Percentiles rank a stretch among this genome's conserved stretches.
phyloP scores from a whole-genome alignment of 805 yeast species.

The Cyberlindnera xylosilytica region DNA sequence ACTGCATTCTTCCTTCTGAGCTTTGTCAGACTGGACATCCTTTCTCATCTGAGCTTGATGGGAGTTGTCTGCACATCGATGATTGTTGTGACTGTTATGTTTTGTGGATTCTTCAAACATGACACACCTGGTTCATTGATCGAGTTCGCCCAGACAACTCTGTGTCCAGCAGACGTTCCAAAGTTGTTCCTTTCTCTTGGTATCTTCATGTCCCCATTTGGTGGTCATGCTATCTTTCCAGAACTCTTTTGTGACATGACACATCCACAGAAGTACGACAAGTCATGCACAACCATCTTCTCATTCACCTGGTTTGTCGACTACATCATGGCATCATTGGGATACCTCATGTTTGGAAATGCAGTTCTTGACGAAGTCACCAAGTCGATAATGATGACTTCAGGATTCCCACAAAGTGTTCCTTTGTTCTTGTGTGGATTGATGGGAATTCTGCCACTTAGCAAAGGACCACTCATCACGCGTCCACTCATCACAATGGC shows the following conservation, averaged over 20 bases:
- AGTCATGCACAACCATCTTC: conserved; percentile 54
- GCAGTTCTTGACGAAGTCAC: conserved; percentile 70
- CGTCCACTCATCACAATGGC: conserved; percentile 68
- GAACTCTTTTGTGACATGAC: conserved; percentile 74
- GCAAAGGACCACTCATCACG: conserved; percentile 71
- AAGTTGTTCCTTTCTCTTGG: conserved; percentile 53
- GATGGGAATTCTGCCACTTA: conserved; percentile 71
- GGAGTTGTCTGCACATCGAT: conserved; percentile 57
- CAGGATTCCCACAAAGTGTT: conserved; percentile 65
- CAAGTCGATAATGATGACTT: conserved; percentile 61
- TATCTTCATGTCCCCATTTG: conserved; percentile 73
- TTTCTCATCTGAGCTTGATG: conserved; percentile 51
- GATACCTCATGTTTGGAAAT: conserved; percentile 79
- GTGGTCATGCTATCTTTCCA: conserved; percentile 83
- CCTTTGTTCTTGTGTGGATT: conserved; percentile 40
- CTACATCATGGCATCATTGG: conserved; percentile 57
- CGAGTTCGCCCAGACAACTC: conserved; percentile 41
- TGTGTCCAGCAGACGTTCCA: conserved; percentile 36
- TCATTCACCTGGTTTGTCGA: conserved; percentile 57
- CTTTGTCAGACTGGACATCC: conserved; percentile 51
- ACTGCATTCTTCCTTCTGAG: conserved; percentile 41
- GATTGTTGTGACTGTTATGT: conserved; percentile 42
- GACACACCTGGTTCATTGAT: conserved; percentile 53
- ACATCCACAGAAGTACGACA: conserved; percentile 58
- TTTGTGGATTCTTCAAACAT: conserved; percentile 43